phyloP scores from a whole-genome alignment of 176 grass and related monocot species.

The Cocos nucifera region DNA sequence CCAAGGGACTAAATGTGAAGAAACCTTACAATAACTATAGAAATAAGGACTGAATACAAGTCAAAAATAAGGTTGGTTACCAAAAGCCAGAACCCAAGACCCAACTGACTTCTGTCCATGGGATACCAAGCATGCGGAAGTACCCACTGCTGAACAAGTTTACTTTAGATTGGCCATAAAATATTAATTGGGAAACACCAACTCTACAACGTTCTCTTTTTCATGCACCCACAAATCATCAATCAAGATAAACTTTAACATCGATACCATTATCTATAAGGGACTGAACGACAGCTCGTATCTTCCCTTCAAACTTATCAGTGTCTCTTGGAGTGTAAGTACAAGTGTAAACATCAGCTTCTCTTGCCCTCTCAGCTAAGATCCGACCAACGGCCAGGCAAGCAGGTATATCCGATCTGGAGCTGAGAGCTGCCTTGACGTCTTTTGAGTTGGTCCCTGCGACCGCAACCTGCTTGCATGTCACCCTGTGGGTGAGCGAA shows the following conservation, averaged over 20 bases:
- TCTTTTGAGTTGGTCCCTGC: slow-evolving; percentile 90
- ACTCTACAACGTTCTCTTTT: no score
- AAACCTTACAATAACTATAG: no score
- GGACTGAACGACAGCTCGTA: slow-evolving; percentile 71
- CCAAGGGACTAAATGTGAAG: no score
- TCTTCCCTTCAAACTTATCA: slow-evolving; percentile 87
- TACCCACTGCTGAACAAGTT: no score
- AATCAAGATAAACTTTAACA: slow-evolving; percentile 89
- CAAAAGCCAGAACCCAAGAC: no score
- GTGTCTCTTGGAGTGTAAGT: slow-evolving; percentile 67
- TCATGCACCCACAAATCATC: background rate
- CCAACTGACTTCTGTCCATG: no score
- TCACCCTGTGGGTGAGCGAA: slow-evolving; percentile 66
- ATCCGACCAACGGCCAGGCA: slow-evolving; percentile 69
- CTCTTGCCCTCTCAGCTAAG: slow-evolving; percentile 67
- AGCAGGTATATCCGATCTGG: slow-evolving; percentile 69
- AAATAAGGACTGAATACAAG: no score
- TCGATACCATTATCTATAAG: slow-evolving; percentile 79
- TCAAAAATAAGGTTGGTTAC: no score
- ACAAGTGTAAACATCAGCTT: slow-evolving; percentile 83
- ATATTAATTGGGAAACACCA: no score
- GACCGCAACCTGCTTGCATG: slow-evolving; percentile 79
- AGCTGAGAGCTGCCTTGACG: slow-evolving; percentile 52
- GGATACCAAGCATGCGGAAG: no score
- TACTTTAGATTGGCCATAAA: no score